Conservation (phyloP, 1,284 basidiomycete species). For the Trichosporon coremiiforme region DNA sequence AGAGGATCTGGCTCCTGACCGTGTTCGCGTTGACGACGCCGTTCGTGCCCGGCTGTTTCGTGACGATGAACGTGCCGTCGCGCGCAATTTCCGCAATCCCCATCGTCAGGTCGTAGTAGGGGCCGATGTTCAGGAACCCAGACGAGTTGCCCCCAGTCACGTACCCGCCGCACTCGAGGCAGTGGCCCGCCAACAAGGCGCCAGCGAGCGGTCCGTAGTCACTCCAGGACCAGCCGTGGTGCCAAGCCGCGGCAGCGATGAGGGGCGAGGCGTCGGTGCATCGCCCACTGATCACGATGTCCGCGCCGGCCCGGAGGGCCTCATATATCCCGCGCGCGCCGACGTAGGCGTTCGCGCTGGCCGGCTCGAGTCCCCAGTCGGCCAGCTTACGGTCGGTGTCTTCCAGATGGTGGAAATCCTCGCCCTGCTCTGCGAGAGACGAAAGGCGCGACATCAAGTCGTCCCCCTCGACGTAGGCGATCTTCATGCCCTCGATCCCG, state of each 20-base stretch:
- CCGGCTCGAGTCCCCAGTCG: conserved; percentile 29
- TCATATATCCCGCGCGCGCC: conserved; percentile 28
- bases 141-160: conserved; percentile 39
- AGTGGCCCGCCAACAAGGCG: conserved; percentile 36
- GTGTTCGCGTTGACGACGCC: conserved; percentile 28
- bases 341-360: conserved; percentile 29
- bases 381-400: conserved; percentile 19
- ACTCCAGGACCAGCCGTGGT: conserved; percentile 34
- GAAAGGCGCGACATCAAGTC: conserved; percentile 25
- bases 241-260: conserved; percentile 37
- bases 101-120: conserved; percentile 36
- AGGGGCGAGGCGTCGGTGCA: conserved; percentile 39
- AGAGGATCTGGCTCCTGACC: conserved; percentile 31
- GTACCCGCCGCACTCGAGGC: conserved; percentile 37
- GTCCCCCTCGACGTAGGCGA: conserved; percentile 33
- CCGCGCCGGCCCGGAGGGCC: conserved; percentile 34
- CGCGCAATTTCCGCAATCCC: conserved; percentile 40
- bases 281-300: conserved; percentile 40
- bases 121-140: conserved; percentile 33
- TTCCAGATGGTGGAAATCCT: conserved; percentile 31
- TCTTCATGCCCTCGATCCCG: conserved; percentile 4
- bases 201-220: conserved; percentile 35
- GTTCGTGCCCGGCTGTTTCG: conserved; percentile 30
- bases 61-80: conserved; percentile 36
- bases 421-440: conserved; percentile 24